phyloP scores from a whole-genome alignment of 768 basidiomycete genomes.

The Suillus paluster region DNA sequence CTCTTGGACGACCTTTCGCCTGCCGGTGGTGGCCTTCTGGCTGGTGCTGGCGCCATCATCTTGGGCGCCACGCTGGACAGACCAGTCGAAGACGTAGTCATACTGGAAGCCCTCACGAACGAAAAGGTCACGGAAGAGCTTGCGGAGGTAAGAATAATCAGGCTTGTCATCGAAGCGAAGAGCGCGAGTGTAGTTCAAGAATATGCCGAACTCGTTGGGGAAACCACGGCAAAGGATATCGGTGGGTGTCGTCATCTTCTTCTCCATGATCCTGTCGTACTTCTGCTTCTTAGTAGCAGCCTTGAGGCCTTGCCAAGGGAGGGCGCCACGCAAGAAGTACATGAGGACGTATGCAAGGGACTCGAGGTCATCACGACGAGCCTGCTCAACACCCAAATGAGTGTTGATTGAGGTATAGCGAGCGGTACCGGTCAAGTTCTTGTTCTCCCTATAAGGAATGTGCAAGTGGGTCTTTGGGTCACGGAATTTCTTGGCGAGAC shows the following conservation, averaged over 20 bases:
- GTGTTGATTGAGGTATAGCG: constrained; percentile 99
- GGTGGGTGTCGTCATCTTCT: constrained; percentile 99
- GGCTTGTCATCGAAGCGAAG: constrained; percentile 99
- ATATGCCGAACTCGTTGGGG: constrained; percentile 99
- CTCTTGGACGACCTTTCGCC: constrained; percentile 84
- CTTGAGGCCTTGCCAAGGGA: constrained; percentile 99
- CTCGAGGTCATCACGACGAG: constrained; percentile 96
- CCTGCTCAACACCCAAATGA: constrained; percentile 97
- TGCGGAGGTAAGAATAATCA: constrained; percentile 99
- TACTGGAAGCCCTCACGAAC: constrained; percentile 98
- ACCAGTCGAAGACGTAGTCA: constrained; percentile 99
- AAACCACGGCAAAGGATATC: constrained; percentile 98
- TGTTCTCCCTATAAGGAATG: constrained; percentile 99
- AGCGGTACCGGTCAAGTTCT: constrained; percentile 98
- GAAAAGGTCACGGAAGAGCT: constrained; percentile 98
- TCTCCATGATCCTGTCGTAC: constrained; percentile 99
- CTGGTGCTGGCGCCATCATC: constrained; percentile 69
- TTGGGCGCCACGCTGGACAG: constrained; percentile 76
- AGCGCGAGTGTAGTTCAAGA: constrained; percentile 98
- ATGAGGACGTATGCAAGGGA: constrained; percentile 98
- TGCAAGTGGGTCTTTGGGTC: constrained; percentile 99
- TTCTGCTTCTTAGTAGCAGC: constrained; percentile 99
- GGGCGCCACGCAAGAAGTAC: constrained; percentile 98
- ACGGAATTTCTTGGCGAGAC: constrained; percentile 99
- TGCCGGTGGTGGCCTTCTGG: constrained; percentile 62